Base-by-base conservation (phyloP, 768 basidiomycete species). In the Mycena crocata region DNA sequence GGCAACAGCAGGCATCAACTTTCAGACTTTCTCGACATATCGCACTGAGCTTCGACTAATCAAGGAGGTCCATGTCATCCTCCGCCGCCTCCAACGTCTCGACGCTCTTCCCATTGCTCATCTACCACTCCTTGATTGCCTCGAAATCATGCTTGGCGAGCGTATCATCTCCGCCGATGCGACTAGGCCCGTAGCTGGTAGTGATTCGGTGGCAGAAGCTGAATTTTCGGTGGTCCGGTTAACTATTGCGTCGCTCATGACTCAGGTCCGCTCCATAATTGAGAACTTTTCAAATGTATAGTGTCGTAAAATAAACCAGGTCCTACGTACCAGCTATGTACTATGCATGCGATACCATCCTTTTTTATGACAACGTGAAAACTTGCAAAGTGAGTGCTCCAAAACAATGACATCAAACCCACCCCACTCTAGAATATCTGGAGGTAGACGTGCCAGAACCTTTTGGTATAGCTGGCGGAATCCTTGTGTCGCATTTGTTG, bases 331-430 rank as follows among this genome's bases (percentile, higher is more conserved):
- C n/a, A n/a, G n/a, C n/a, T n/a, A n/a, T n/a, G n/a, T n/a, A n/a
- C n/a, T n/a, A n/a, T n/a, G n/a, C n/a, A n/a, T n/a, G n/a, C n/a
- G n/a, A n/a, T n/a, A 57, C 57, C 57, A 57, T 3, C 37, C 35
- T 24, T 26, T 46, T 2, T 7, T 12, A 2, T 34, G 5, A 10
- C 57, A 44, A 1, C 57, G 44, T 0, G 23, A 24, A 37, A 60
- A 51, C 17, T 60, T 60, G 48, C 58, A 60, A 4, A 60, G 37
- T 9, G 34, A 37, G 32, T 60, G 58, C 23, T 60, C 58, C 1
- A 60, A 17, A 1, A 60, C 30, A 13, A 60, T 50, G 8, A 30
- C 9, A 12, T 60, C 19, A 23, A 60, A 51, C 0, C 35, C 37
- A 12, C 32, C 31, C 4, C 24, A 23, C 17, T 3, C 37, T 31